Percentiles rank a stretch among this genome's conserved stretches.
Conservation (phyloP, 306 rosid species). For the Adenanthera pavonina region DNA sequence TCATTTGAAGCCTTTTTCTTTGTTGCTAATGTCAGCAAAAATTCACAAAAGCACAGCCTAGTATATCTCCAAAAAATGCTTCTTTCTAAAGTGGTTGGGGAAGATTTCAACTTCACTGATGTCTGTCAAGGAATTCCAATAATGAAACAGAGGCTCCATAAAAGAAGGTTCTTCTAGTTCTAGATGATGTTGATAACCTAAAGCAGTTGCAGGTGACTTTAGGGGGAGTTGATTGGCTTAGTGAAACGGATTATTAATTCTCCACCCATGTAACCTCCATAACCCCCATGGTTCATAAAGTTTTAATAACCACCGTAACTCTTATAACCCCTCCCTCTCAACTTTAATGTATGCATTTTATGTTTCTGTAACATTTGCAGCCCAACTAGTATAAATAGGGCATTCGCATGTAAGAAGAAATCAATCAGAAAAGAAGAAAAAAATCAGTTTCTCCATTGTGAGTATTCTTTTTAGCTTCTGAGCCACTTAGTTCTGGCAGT, state of each 20-base stretch:
- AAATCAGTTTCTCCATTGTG: too few species aligned
- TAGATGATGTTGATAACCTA: background rate
- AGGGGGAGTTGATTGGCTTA: background rate
- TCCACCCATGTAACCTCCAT: too few species aligned
- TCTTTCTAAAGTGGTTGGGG: background rate
- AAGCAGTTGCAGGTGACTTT: background rate
- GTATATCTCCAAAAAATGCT: background rate
- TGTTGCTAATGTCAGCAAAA: background rate
- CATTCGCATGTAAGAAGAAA: too few species aligned
- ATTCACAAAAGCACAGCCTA: background rate
- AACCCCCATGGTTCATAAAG: too few species aligned
- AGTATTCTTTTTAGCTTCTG: too few species aligned
- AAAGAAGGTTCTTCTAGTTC: background rate
- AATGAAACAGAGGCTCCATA: background rate
- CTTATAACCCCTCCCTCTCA: too few species aligned
- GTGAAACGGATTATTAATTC: too few species aligned
- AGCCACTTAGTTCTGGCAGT: background rate
- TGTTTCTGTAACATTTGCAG: too few species aligned
- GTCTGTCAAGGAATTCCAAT: background rate
- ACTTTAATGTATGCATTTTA: too few species aligned
- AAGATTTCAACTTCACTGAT: background rate
- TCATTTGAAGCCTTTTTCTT: background rate
- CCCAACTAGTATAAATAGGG: too few species aligned
- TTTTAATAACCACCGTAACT: too few species aligned
- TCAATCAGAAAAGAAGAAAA: too few species aligned